phyloP scores from a whole-genome alignment of 139 green algal genomes.

The Chlamydomonas urium region DNA sequence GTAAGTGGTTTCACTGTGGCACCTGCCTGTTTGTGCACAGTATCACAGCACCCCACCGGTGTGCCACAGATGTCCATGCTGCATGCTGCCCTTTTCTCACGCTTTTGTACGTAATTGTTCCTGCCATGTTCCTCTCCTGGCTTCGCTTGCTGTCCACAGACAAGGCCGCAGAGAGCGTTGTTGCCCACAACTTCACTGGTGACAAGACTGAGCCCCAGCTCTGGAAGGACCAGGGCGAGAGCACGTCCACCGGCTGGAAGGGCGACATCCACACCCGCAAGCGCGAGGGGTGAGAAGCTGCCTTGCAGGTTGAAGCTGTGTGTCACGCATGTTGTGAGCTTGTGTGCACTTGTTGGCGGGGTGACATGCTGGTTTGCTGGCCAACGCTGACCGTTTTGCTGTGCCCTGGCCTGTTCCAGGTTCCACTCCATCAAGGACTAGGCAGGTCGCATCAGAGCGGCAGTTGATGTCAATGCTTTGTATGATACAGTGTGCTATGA shows the following conservation, averaged over 20 bases:
- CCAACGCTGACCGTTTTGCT: neutral
- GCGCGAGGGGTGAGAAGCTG: neutral
- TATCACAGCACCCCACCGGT: too few relatives aligned
- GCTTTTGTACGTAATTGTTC: too few relatives aligned
- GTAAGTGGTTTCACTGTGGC: too few relatives aligned
- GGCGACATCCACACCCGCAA: neutral
- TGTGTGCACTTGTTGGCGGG: neutral
- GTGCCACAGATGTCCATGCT: too few relatives aligned
- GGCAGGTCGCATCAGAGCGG: neutral
- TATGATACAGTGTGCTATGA: too few relatives aligned
- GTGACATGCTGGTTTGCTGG: neutral
- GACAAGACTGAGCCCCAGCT: neutral
- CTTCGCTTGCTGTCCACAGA: too few relatives aligned
- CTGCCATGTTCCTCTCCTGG: too few relatives aligned
- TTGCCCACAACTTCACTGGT: conserved; percentile 9
- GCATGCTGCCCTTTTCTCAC: too few relatives aligned
- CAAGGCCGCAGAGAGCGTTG: neutral
- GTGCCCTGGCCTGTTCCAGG: neutral
- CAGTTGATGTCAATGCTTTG: too few relatives aligned
- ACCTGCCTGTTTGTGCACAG: too few relatives aligned
- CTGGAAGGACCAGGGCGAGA: neutral
- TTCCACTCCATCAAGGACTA: neutral
- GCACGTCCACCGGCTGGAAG: neutral
- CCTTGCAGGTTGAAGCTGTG: too few relatives aligned
- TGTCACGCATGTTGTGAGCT: too few relatives aligned